A percentile compares a stretch with the other conserved stretches of the same genome.
Evolutionary conservation across 1,284 basidiomycete genomes (phyloP).

Genomic region (Fomes fomentarius): DNA sequence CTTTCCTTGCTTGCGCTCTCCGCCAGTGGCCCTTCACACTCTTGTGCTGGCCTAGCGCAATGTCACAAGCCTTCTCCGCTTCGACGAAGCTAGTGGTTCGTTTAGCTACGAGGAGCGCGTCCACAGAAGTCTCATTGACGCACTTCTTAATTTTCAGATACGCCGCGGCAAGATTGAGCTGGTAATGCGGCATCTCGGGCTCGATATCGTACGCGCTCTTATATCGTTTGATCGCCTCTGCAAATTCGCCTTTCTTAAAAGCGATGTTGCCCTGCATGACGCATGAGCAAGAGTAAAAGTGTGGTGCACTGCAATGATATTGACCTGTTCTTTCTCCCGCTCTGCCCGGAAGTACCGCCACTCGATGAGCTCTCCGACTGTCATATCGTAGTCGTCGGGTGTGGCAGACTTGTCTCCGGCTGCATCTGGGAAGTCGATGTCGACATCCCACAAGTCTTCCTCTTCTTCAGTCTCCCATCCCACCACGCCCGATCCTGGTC

Average conservation of each 20-base stretch:
- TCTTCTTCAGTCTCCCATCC: conserved; percentile 73
- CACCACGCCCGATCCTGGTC: conserved; percentile 53
- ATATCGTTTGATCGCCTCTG: conserved; percentile 57
- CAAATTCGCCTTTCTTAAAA: conserved; percentile 61
- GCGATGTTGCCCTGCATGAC: conserved; percentile 59
- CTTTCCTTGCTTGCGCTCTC: conserved; percentile 63
- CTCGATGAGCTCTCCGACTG: conserved; percentile 70
- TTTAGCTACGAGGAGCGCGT: background rate
- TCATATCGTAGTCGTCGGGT: conserved; percentile 52
- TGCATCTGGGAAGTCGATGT: conserved; percentile 57
- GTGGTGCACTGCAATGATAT: conserved; percentile 14
- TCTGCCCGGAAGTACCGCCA: conserved; percentile 70
- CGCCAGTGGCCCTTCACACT: conserved; percentile 70
- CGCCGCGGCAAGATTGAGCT: conserved; percentile 72
- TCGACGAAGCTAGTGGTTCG: conserved; percentile 57
- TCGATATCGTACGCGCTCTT: conserved; percentile 61
- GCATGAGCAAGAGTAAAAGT: conserved; percentile 2
- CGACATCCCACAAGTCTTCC: conserved; percentile 72
- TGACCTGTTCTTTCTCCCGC: conserved; percentile 65
- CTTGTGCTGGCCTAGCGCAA: conserved; percentile 61
- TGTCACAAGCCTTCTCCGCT: conserved; percentile 67
- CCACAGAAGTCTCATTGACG: conserved; percentile 25
- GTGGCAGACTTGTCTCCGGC: conserved; percentile 40
- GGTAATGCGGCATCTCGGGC: conserved; percentile 70
- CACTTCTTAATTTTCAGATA: conserved; percentile 68